phyloP scores from a whole-genome alignment of 2,329 filamentous ascomycete species.

The Diaporthe sp. region DNA sequence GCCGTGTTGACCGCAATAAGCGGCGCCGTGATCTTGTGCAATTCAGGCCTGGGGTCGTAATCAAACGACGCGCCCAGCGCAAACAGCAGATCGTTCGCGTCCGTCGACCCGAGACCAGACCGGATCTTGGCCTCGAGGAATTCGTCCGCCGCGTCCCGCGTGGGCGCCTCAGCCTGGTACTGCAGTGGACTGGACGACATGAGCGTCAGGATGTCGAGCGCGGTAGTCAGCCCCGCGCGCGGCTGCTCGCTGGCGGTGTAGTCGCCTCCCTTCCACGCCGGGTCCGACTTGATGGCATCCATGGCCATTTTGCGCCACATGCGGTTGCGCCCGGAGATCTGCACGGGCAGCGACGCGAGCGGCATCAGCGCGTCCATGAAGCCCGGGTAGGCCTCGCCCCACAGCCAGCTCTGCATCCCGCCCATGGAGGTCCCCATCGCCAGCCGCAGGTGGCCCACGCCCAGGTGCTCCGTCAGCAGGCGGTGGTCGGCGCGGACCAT shows the following conservation, averaged over 20 bases:
- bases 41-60: conserved; percentile 44
- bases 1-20: conserved; percentile 46
- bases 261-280: conserved; percentile 41
- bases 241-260: conserved; percentile 41
- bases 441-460: conserved; percentile 42
- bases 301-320: conserved; percentile 45
- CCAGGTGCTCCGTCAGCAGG: conserved; percentile 43
- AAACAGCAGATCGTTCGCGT: conserved; percentile 43
- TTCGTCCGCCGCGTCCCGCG: conserved; percentile 41
- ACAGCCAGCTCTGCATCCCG: conserved; percentile 45
- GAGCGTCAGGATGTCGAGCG: conserved; percentile 41
- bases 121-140: conserved; percentile 40
- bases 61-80: conserved; percentile 43
- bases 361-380: conserved; percentile 45
- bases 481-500: conserved; percentile 44
- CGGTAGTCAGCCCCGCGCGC: conserved; percentile 37
- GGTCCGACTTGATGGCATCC: conserved; percentile 42
- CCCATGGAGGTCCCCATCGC: conserved; percentile 45
- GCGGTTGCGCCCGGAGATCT: conserved; percentile 44
- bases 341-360: conserved; percentile 42
- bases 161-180: conserved; percentile 41
- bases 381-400: conserved; percentile 40
- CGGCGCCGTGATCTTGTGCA: conserved; percentile 42
- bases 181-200: conserved; percentile 43
- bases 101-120: conserved; percentile 25